These are phyloP conservation scores for Trypanosoma conorhini DNA, from an alignment of 208 protist genomes.

Conservation along the genomic window DNA sequence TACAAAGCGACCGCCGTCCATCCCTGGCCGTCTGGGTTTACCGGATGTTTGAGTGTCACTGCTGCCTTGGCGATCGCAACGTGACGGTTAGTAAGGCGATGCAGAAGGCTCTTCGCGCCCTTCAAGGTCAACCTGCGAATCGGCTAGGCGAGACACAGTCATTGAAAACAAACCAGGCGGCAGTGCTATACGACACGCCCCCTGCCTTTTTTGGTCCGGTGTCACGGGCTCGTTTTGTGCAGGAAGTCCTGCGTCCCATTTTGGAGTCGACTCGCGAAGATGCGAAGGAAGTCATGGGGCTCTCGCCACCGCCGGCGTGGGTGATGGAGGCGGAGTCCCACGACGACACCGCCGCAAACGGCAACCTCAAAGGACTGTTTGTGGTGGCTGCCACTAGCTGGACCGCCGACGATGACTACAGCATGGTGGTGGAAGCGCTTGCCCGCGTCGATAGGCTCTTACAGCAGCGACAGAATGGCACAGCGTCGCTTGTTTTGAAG, in stretches of 20 bases:
- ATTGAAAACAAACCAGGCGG: slow-evolving; percentile 29
- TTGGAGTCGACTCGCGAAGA: background rate
- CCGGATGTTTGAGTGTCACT: slow-evolving; percentile 62
- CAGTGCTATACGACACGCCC: slow-evolving; percentile 76
- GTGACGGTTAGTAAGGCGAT: slow-evolving; percentile 86
- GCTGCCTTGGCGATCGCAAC: slow-evolving; percentile 69
- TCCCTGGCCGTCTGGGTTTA: slow-evolving; percentile 57
- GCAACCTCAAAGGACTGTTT: slow-evolving; percentile 47
- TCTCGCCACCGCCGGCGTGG: slow-evolving; percentile 64
- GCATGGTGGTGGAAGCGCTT: slow-evolving; percentile 91
- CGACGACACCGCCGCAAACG: background rate
- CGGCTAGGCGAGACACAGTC: background rate
- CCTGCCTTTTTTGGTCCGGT: slow-evolving; percentile 69
- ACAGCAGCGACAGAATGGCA: slow-evolving; percentile 12
- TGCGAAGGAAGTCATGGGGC: slow-evolving; percentile 43
- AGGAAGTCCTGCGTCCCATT: slow-evolving; percentile 51
- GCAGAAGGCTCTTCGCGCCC: slow-evolving; percentile 32
- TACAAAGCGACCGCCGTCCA: slow-evolving; percentile 56
- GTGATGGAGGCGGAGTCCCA: slow-evolving; percentile 27
- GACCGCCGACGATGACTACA: slow-evolving; percentile 97
- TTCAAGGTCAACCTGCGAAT: background rate
- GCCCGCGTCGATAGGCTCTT: slow-evolving; percentile 76
- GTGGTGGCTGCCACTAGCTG: slow-evolving; percentile 95
- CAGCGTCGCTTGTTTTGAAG: slow-evolving; percentile 1
- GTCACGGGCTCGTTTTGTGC: slow-evolving; percentile 43